These are phyloP conservation scores for Pseudogymnoascus sp. DNA, from an alignment of 2,329 filamentous ascomycete species.

Conservation along the genomic window DNA sequence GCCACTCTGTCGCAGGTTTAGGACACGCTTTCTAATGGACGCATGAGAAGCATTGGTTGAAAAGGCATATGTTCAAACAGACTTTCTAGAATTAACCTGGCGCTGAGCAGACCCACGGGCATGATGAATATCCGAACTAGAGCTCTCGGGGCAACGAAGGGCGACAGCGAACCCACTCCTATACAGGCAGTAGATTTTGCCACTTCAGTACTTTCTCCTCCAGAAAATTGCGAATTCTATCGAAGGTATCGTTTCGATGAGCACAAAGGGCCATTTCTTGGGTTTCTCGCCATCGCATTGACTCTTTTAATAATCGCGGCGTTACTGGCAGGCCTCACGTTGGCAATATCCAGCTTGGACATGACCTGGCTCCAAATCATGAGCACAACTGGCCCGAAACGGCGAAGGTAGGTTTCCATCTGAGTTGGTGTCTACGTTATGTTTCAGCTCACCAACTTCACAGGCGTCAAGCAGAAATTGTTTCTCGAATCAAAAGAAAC, in stretches of 20 bases:
- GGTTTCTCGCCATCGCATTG: constrained; percentile 10
- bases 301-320: constrained; percentile 16
- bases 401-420: constrained; percentile 16
- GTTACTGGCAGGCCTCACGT: constrained; percentile 20
- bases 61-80: neutral
- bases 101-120: neutral
- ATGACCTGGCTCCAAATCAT: constrained; percentile 19
- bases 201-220: neutral
- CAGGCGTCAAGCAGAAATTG: constrained; percentile 17
- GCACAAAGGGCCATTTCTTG: neutral
- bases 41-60: neutral
- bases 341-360: constrained; percentile 22
- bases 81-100: neutral
- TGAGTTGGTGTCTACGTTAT: neutral
- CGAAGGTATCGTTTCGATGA: constrained; percentile 4
- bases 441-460: constrained; percentile 10
- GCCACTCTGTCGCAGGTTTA: neutral
- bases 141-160: neutral
- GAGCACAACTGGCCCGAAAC: constrained; percentile 15
- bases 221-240: neutral
- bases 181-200: neutral
- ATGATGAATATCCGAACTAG: neutral
- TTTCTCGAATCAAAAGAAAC: constrained; percentile 17
- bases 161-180: neutral
- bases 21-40: neutral